phyloP scores from a whole-genome alignment of 2,329 filamentous ascomycete genomes.

The Alternaria brassicicola region DNA sequence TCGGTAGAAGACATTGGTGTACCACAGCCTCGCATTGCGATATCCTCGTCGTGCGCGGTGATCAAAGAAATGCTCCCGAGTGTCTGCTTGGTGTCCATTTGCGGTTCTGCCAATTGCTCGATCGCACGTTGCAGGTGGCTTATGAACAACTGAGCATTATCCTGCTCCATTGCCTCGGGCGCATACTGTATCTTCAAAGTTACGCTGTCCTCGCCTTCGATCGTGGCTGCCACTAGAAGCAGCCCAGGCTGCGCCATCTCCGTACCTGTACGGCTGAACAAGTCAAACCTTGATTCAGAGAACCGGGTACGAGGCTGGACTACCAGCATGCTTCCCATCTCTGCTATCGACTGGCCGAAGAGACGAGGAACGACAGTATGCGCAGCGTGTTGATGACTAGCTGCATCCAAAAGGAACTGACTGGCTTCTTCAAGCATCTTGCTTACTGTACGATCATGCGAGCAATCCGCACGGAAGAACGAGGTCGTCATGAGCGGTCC shows the following conservation, averaged over 20 bases:
- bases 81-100: neutral
- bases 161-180: neutral
- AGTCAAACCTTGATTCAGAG: neutral
- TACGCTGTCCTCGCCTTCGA: neutral
- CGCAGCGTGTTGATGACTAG: neutral
- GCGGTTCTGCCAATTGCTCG: neutral
- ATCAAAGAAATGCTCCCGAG: neutral
- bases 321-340: neutral
- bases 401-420: neutral
- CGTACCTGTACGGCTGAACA: neutral
- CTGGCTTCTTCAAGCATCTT: neutral
- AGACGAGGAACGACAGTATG: neutral
- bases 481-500: neutral
- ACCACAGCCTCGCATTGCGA: neutral
- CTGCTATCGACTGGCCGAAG: neutral
- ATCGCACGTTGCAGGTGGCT: neutral
- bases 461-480: neutral
- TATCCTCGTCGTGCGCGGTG: neutral
- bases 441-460: neutral
- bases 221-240: neutral
- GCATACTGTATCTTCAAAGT: neutral
- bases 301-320: neutral
- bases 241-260: neutral
- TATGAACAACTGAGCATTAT: neutral
- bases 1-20: neutral